phyloP scores from a whole-genome alignment of 208 protist species.

The Leishmania turanica region DNA sequence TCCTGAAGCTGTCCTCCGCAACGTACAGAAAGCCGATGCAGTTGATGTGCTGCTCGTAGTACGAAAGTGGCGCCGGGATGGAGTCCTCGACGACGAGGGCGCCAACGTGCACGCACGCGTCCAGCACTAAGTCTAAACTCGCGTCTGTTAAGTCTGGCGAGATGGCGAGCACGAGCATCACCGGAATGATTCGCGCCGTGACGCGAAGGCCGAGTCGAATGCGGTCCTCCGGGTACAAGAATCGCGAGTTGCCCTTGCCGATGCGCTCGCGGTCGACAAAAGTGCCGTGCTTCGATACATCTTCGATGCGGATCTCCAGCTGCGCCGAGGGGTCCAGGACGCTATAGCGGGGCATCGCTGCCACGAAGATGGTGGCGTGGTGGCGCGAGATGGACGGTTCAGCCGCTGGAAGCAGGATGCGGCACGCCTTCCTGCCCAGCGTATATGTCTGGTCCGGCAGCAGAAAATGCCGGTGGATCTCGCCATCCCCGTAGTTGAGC shows the following conservation, averaged over 20 bases:
- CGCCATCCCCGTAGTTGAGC: constrained; percentile 63
- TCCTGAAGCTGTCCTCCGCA: constrained; percentile 46
- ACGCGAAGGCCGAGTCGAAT: constrained; percentile 69
- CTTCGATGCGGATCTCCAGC: constrained; percentile 42
- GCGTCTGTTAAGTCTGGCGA: constrained; percentile 37
- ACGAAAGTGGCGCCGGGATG: constrained; percentile 42
- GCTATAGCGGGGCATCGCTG: constrained; percentile 32
- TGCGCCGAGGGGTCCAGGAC: constrained; percentile 39
- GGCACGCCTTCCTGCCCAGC: constrained; percentile 73
- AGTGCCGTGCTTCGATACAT: constrained; percentile 78
- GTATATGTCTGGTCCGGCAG: constrained; percentile 65
- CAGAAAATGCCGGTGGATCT: constrained; percentile 66
- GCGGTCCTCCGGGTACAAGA: constrained; percentile 62
- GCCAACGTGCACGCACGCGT: constrained; percentile 43
- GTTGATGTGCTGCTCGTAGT: constrained; percentile 56
- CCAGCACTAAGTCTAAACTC: constrained; percentile 33
- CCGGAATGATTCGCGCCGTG: constrained; percentile 53
- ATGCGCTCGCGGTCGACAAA: constrained; percentile 72
- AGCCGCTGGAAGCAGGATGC: constrained; percentile 48
- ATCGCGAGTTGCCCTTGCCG: constrained; percentile 48
- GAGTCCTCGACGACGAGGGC: constrained; percentile 52
- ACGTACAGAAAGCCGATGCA: constrained; percentile 72
- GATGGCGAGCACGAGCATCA: constrained; percentile 49
- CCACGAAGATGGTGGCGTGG: constrained; percentile 59
- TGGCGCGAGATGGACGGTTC: constrained; percentile 82